Conservation (phyloP, 2,329 filamentous ascomycete species). For the Aciculosporium take region DNA sequence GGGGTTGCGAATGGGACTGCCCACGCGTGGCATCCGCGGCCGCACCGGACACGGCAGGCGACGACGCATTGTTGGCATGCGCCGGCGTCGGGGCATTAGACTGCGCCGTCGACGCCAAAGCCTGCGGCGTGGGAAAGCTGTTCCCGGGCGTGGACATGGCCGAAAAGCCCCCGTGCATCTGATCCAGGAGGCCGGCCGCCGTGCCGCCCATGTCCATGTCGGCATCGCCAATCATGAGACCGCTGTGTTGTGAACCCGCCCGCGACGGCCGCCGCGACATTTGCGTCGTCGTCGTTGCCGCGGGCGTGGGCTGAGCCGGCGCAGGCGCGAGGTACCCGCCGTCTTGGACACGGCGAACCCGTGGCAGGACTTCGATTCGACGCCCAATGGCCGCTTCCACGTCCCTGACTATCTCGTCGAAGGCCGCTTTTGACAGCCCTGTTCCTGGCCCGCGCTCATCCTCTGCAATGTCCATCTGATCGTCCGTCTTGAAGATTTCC, state of each 20-base stretch:
- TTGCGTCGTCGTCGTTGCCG: constrained; percentile 11
- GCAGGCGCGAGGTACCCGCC: constrained; percentile 57
- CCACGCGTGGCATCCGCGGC: constrained; percentile 5
- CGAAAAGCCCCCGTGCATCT: constrained; percentile 50
- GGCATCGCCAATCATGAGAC: constrained; percentile 41
- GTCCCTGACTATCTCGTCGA: constrained; percentile 61
- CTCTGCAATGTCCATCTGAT: constrained; percentile 34
- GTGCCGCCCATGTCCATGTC: constrained; percentile 53
- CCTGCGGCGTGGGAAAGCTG: constrained; percentile 46
- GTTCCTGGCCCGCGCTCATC: constrained; percentile 24
- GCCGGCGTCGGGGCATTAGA: constrained; percentile 45
- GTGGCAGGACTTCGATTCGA: constrained; percentile 48
- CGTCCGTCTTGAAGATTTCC: constrained; percentile 52
- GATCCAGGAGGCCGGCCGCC: constrained; percentile 50
- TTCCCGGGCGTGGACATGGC: constrained; percentile 45
- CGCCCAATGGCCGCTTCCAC: constrained; percentile 59
- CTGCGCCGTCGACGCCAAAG: constrained; percentile 39
- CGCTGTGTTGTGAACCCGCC: constrained; percentile 40
- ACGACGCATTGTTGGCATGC: constrained; percentile 29
- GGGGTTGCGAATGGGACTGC: no score
- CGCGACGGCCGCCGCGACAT: constrained; percentile 42
- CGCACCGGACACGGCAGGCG: constrained; percentile 22
- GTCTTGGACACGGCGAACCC: constrained; percentile 59
- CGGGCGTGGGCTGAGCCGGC: constrained; percentile 23
- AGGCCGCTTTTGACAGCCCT: constrained; percentile 31